Base-by-base conservation (phyloP, 2,329 filamentous ascomycete species). In the Clonostachys byssicola region DNA sequence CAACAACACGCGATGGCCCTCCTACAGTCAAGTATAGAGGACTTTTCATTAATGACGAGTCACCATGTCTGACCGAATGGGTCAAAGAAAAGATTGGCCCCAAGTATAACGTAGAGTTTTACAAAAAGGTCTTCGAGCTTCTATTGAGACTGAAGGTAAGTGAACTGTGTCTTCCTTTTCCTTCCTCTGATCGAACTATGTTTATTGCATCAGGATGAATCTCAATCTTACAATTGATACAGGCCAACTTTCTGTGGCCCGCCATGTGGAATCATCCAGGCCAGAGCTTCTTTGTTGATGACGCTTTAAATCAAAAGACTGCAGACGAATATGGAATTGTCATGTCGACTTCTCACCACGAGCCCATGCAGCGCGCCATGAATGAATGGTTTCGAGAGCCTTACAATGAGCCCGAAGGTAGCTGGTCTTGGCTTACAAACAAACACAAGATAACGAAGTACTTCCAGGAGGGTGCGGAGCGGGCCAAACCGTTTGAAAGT, bases 241-340 rank as follows among this genome's bases (percentile, higher is more conserved):
- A 79, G 45, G 85, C 84, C 33, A 89, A 89, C 62, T 89, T 88
- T 57, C 68, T 89, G 45, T 89, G 86, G 86, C 86, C 86, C 2
- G 78, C 83, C 3, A 74, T 80, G 63, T 89, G 86, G 86, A 51
- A 46, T 16, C 45, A 40, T 42, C 53, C 72, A 1, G 66, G 6
- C 60, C 72, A 72, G 63, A 86, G 86, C 73, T 88, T 89, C 60
- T 80, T 82, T 57, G 76, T 87, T 2, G 86, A 89, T 53, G 86
- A 89, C 57, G 71, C 78, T 8, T 72, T 74, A 35, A 89, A 82
- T 54, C 83, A 88, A 57, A 77, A 81, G 1, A 71, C 86, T 8
- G 85, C 85, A 0, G 83, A 89, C 57, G 47, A 77, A 48, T 83
- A 80, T 49, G 80, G 77, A 6, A 77, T 85, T 42, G 78, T 83